Conservation (phyloP, 306 rosid species). For the peach (Prunus persica) region DNA sequence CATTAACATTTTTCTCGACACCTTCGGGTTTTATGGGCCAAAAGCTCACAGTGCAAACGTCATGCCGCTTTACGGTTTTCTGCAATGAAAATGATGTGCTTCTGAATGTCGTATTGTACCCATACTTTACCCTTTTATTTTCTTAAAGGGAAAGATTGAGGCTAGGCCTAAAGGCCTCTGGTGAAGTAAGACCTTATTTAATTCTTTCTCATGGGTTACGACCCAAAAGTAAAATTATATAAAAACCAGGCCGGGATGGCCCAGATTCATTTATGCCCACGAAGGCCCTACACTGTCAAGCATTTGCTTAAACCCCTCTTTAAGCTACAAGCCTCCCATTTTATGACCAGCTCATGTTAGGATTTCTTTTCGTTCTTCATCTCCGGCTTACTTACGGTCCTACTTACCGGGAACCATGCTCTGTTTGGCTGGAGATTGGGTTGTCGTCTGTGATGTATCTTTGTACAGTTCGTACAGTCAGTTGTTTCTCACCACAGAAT, state of each 20-base stretch:
- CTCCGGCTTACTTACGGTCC: not conserved
- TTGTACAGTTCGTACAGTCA: slow-evolving; percentile 3
- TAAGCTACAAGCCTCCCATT: not conserved
- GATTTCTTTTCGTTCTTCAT: not conserved
- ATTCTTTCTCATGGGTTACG: too few species aligned
- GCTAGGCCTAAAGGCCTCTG: too few species aligned
- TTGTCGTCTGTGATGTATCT: slow-evolving; percentile 14
- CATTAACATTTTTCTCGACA: slow-evolving; percentile 10
- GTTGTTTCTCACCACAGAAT: not conserved
- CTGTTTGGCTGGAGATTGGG: not conserved
- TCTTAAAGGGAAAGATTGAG: too few species aligned
- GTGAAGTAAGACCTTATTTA: too few species aligned
- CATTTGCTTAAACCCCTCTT: not conserved
- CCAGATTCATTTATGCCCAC: not conserved
- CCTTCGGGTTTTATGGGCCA: slow-evolving; percentile 40
- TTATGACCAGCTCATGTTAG: not conserved
- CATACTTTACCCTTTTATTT: not conserved
- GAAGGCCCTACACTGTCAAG: not conserved
- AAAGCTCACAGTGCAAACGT: slow-evolving; percentile 25
- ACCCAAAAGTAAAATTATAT: too few species aligned
- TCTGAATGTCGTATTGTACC: not conserved
- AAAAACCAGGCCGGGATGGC: too few species aligned
- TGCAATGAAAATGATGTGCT: slow-evolving; percentile 29
- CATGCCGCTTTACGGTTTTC: slow-evolving; percentile 24
- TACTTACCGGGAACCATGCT: not conserved